Base-by-base conservation (phyloP, 2,329 filamentous ascomycete species). In the Lachnellula hyalina region DNA sequence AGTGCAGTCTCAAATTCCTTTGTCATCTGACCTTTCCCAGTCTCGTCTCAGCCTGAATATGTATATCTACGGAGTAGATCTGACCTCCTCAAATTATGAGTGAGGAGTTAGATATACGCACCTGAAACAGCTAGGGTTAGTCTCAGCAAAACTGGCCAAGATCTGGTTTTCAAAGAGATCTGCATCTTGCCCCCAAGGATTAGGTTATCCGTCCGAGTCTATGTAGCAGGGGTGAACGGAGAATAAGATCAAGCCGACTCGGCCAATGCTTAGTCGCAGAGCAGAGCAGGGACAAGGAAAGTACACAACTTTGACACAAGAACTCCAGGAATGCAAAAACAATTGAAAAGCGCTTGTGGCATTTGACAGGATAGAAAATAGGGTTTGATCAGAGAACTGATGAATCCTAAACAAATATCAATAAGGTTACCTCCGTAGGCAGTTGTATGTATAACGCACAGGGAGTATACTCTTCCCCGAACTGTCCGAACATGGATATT, bases 91-190 rank as follows among this genome's bases (percentile, higher is more conserved):
- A 40, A 45, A 53, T 21, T 21, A 21, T 48, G 23, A 40, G 21
- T 21, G 32, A 46, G 15, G 15, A 40, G 36, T 40, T 28, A 48
- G 40, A 42, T 49, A 34, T 36, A 42, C 32, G 42, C 15, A 51
- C 54, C 21, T 57, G 57, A 59, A 59, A 59, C 56, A 34, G 42
- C 56, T 54, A 47, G 56, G 53, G 47, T 34, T n/a, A 42, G 56
- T 58, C 52, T 58, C 36, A 40, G 15, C 14, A 9, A 40, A 5
- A 40, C 36, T 7, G 36, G 36, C 0, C 36, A 57, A 44, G 32
- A 28, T 38, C 47, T 54, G 28, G 28, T 32, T 32, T 32, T 32
- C 9, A 32, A 32, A 32, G 28, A 32, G 28, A 32, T 32, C 28
- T 32, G 9, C 28, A 32, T 40, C 36, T 40, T 40, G 15, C n/a